Base-by-base conservation (phyloP, 306 rosid genomes). In the Pterocarpus macrocarpus region DNA sequence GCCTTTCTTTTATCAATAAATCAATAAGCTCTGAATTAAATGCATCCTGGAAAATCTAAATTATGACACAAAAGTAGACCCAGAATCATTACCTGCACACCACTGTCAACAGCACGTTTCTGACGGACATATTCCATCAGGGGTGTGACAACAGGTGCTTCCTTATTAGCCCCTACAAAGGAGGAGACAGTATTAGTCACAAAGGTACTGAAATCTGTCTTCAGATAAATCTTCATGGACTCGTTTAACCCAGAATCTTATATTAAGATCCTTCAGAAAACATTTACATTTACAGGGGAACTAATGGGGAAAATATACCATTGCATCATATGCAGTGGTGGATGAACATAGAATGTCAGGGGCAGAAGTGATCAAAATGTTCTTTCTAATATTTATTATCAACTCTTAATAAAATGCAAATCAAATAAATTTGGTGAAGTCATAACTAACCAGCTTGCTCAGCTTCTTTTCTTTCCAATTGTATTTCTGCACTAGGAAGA, bases 401-500 rank as follows among this genome's bases (percentile, higher is more conserved):
- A 53, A 47, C 53, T 28, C 8, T 58, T 17, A 45, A 77, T 14
- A 65, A 53, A 71, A 12, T 32, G 70, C 11, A 50, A 61, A 68
- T 36, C 38, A 69, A 33, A 44, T 22, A 62, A 32, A 79, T 53
- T 35, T 10, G 57, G 69, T 41, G 66, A 83, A 85, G 32, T 69
- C 50, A 81, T 41, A 76, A 90, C 97, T 71, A 53, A 95, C 99
- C 99, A 78, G 94, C 90, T 90, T 86, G 98, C 81, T 93, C 98
- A 39, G 98, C 98, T 90, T 95, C 98, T 87, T 88, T 95, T 86
- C 99, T 91, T 84, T 95, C 99, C 88, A 95, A 84, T 80, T 95
- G 99, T 84, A 95, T 91, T 78, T 95, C 99, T 38, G 99, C 99
- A 88, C 99, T 95, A 9, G 98, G 99, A 81, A 95, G 98, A 89